These are phyloP conservation scores for Pisolithus thermaeus DNA, from an alignment of 1,284 basidiomycete species.

Conservation along the genomic window DNA sequence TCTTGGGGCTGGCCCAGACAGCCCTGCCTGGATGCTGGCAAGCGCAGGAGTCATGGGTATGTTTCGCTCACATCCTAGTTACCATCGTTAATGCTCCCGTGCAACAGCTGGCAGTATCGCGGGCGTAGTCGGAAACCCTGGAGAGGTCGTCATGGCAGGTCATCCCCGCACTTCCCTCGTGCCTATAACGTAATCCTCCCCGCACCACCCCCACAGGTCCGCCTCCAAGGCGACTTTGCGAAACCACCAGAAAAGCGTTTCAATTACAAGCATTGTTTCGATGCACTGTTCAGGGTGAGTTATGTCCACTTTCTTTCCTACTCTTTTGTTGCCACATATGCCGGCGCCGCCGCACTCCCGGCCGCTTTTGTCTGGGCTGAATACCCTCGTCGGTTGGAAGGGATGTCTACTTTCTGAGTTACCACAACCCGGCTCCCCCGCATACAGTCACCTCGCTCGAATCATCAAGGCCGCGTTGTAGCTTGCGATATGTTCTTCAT, in stretches of 20 bases:
- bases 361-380: too few relatives aligned
- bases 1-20: constrained; percentile 47
- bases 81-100: constrained; percentile 52
- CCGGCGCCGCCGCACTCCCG: too few relatives aligned
- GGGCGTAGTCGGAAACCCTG: constrained; percentile 85
- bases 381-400: too few relatives aligned
- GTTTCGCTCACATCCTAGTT: constrained; percentile 23
- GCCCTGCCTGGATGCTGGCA: constrained; percentile 68
- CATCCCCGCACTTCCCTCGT: not conserved
- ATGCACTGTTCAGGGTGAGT: constrained; percentile 74
- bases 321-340: not conserved
- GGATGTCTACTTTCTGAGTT: not conserved
- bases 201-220: constrained; percentile 35
- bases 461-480: not conserved
- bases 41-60: constrained; percentile 76
- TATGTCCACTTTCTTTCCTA: not conserved
- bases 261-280: constrained; percentile 83
- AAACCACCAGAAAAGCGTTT: constrained; percentile 79
- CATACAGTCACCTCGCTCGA: not conserved
- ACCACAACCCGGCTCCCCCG: too few relatives aligned
- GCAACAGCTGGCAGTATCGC: constrained; percentile 70
- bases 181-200: constrained; percentile 5
- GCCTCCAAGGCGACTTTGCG: constrained; percentile 85
- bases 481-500: too few relatives aligned
- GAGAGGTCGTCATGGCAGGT: constrained; percentile 77